Conservation (phyloP, 345 rosid genomes). For the Hypericum perforatum region DNA sequence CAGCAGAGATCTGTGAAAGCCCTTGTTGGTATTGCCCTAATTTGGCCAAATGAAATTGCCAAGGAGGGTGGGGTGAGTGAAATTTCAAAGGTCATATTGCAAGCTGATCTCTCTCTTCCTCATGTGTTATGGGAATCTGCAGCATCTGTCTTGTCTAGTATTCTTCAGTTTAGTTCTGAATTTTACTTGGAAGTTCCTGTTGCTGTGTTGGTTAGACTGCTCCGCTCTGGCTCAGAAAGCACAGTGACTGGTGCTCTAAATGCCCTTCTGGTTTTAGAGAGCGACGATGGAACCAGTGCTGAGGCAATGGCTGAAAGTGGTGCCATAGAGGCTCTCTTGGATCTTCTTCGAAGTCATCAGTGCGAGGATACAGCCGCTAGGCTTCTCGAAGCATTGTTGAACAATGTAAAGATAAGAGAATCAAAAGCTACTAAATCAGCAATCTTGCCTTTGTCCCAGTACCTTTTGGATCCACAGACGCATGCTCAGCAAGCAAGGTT, state of each 20-base stretch:
- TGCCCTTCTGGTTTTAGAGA: slow-evolving; percentile 93
- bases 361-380: slow-evolving; percentile 97
- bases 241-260: slow-evolving; percentile 81
- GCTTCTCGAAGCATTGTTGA: slow-evolving; percentile 82
- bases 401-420: slow-evolving; percentile 93
- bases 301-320: slow-evolving; percentile 99
- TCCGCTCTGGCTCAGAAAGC: slow-evolving; percentile 73
- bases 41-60: slow-evolving; percentile 93
- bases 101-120: slow-evolving; percentile 91
- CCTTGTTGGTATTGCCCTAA: slow-evolving; percentile 76
- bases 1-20: slow-evolving; percentile 99
- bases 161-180: slow-evolving; percentile 94
- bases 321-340: slow-evolving; percentile 94
- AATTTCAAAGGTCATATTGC: slow-evolving; percentile 83
- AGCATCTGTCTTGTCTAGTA: slow-evolving; percentile 70
- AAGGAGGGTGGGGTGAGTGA: slow-evolving; percentile 94
- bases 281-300: slow-evolving; percentile 91
- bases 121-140: slow-evolving; percentile 94
- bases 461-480: slow-evolving; percentile 97
- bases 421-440: slow-evolving; percentile 87
- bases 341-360: slow-evolving; percentile 88
- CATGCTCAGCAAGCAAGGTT: slow-evolving; percentile 94
- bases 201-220: slow-evolving; percentile 86
- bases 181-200: slow-evolving; percentile 92
- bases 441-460: slow-evolving; percentile 81